These are phyloP conservation scores for Neofusicoccum kwambonambiense DNA, from an alignment of 2,329 filamentous ascomycete genomes.

Conservation along the genomic window DNA sequence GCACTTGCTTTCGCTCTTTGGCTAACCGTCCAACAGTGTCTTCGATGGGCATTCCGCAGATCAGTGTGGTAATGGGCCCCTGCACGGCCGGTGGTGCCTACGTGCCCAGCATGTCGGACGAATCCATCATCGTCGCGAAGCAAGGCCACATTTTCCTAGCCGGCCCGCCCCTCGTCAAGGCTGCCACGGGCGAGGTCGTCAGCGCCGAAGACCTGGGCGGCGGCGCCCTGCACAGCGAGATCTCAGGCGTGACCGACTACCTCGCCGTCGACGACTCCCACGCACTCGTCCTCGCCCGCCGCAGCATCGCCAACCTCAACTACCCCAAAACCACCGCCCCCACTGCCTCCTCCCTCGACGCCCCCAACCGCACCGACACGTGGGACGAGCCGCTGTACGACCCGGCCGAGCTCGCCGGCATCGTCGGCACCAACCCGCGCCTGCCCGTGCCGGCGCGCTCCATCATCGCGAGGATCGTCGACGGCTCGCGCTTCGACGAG, in stretches of 20 bases:
- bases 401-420: slow-evolving; percentile 76
- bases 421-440: slow-evolving; percentile 86
- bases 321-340: slow-evolving; percentile 57
- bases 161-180: slow-evolving; percentile 90
- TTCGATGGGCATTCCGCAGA: slow-evolving; percentile 81
- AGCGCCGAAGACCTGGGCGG: slow-evolving; percentile 88
- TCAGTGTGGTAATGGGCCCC: slow-evolving; percentile 94
- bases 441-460: slow-evolving; percentile 83
- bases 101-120: slow-evolving; percentile 95
- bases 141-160: slow-evolving; percentile 98
- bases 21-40: slow-evolving; percentile 56
- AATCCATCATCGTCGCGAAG: slow-evolving; percentile 92
- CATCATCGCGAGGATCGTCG: slow-evolving; percentile 88
- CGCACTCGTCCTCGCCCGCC: slow-evolving; percentile 78
- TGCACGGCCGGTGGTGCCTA: slow-evolving; percentile 96
- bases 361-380: slow-evolving; percentile 34
- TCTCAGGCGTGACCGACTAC: slow-evolving; percentile 93
- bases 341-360: slow-evolving; percentile 27
- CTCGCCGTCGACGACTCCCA: slow-evolving; percentile 93
- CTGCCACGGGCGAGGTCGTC: slow-evolving; percentile 90
- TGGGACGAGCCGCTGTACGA: slow-evolving; percentile 79
- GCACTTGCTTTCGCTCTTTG: too few species aligned
- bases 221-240: slow-evolving; percentile 82
- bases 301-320: slow-evolving; percentile 86
- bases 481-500: slow-evolving; percentile 85